phyloP scores from a whole-genome alignment of 805 yeast species.

The Pichia nanzhaoensis region DNA sequence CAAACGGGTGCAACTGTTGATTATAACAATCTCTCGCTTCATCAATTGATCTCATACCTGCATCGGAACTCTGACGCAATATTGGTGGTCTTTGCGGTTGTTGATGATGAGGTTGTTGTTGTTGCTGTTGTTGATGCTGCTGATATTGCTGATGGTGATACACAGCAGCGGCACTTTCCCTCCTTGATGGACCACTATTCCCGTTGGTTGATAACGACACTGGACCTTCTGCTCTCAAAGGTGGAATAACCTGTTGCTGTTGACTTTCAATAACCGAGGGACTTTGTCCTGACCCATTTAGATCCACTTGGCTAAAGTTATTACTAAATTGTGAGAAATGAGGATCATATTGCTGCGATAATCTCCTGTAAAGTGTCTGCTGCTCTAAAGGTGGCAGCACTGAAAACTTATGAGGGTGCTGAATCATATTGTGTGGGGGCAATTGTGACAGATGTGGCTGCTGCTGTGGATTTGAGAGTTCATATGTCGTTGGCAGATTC shows the following conservation, averaged over 20 bases:
- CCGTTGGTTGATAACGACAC: conserved; percentile 16
- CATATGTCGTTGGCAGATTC: conserved; percentile 26
- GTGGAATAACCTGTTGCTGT: conserved; percentile 27
- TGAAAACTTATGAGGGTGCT: neutral
- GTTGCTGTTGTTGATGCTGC: neutral
- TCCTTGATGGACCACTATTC: conserved; percentile 17
- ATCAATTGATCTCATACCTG: conserved; percentile 1
- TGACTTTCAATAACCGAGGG: conserved; percentile 5
- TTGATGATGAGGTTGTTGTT: neutral
- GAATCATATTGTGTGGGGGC: too few species aligned
- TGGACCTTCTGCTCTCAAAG: conserved; percentile 28
- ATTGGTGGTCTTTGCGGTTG: neutral
- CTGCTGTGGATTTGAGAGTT: conserved; percentile 6
- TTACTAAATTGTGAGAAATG: too few species aligned
- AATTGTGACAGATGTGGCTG: neutral
- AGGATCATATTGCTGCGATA: conserved; percentile 5
- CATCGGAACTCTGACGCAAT: neutral
- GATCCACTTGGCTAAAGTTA: too few species aligned
- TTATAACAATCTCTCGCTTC: neutral
- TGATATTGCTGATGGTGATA: conserved; percentile 13
- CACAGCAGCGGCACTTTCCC: conserved; percentile 29
- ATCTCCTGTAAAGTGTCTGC: neutral
- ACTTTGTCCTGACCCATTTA: neutral
- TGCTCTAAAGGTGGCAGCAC: conserved; percentile 2
- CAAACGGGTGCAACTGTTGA: neutral